Conservation (phyloP, 2,329 filamentous ascomycete species). For the Xylariaceae sp. region DNA sequence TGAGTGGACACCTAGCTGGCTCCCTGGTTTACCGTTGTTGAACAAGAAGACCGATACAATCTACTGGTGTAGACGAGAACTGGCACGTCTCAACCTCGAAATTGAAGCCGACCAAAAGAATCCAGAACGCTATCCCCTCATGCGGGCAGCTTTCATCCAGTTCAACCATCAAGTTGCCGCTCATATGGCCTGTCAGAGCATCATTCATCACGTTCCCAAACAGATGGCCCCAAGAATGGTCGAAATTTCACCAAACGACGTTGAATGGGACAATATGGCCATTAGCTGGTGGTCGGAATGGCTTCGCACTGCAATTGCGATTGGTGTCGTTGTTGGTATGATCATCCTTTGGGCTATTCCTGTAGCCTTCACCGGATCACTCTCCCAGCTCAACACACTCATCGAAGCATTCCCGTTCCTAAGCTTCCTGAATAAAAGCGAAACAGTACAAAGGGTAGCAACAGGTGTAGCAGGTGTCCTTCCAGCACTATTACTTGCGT, state of each 20-base stretch:
- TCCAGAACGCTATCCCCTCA: slow-evolving; percentile 80
- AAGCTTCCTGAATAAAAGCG: slow-evolving; percentile 61
- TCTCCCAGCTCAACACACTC: slow-evolving; percentile 74
- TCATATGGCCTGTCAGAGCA: slow-evolving; percentile 94
- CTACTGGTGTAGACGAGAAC: slow-evolving; percentile 80
- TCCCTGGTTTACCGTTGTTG: slow-evolving; percentile 73
- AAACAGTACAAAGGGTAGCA: slow-evolving; percentile 58
- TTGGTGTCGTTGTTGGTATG: slow-evolving; percentile 67
- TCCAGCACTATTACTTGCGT: slow-evolving; percentile 71
- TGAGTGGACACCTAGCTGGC: slow-evolving; percentile 59
- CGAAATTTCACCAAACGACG: slow-evolving; percentile 91
- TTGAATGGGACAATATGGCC: slow-evolving; percentile 97
- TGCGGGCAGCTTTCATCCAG: slow-evolving; percentile 97
- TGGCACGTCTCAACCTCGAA: slow-evolving; percentile 85
- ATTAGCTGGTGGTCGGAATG: slow-evolving; percentile 93
- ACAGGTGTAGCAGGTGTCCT: slow-evolving; percentile 77
- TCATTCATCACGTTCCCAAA: slow-evolving; percentile 86
- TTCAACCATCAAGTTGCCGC: slow-evolving; percentile 98
- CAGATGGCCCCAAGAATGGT: slow-evolving; percentile 90
- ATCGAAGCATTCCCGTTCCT: slow-evolving; percentile 68
- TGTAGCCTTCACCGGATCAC: slow-evolving; percentile 79
- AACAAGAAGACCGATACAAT: slow-evolving; percentile 95
- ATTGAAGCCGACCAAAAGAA: slow-evolving; percentile 88
- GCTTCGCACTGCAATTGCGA: slow-evolving; percentile 64
- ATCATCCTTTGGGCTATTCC: slow-evolving; percentile 88